Evolutionary conservation across 495 filamentous ascomycete genomes (phyloP).

Genomic region (Penicillium parvum): DNA sequence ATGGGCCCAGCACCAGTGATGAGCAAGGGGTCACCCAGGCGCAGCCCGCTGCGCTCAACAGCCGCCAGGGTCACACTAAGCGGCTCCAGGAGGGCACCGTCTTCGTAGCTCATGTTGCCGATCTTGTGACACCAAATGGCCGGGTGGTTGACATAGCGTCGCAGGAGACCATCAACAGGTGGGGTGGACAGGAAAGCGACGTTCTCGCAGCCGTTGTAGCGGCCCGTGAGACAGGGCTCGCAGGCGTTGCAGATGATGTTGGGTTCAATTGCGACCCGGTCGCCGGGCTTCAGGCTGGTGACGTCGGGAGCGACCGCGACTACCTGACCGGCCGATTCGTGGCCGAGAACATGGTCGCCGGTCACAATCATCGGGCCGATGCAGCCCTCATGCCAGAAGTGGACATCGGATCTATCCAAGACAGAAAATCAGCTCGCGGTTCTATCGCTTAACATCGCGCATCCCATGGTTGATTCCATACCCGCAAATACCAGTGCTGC

Average conservation of each 20-base stretch:
- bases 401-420: conserved; percentile 78
- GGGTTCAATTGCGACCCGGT: conserved; percentile 87
- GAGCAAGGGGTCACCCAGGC: conserved; percentile 75
- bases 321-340: conserved; percentile 84
- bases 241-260: conserved; percentile 85
- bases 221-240: conserved; percentile 83
- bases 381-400: conserved; percentile 92
- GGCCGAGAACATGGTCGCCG: conserved; percentile 82
- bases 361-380: conserved; percentile 93
- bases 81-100: conserved; percentile 83
- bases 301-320: conserved; percentile 76
- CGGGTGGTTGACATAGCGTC: conserved; percentile 89
- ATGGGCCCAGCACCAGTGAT: conserved; percentile 91
- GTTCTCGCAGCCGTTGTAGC: conserved; percentile 87
- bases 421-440: no score
- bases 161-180: conserved; percentile 79
- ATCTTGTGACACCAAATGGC: conserved; percentile 94
- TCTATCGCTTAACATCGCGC: neutral
- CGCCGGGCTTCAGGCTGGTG: conserved; percentile 67
- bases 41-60: conserved; percentile 71
- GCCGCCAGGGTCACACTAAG: conserved; percentile 80
- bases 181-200: conserved; percentile 86
- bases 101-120: conserved; percentile 79
- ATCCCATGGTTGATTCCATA: conserved; percentile 32
- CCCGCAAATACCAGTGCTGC: conserved; percentile 94